phyloP scores from a whole-genome alignment of 2,329 filamentous ascomycete genomes.

The Diaporthe nobilis region DNA sequence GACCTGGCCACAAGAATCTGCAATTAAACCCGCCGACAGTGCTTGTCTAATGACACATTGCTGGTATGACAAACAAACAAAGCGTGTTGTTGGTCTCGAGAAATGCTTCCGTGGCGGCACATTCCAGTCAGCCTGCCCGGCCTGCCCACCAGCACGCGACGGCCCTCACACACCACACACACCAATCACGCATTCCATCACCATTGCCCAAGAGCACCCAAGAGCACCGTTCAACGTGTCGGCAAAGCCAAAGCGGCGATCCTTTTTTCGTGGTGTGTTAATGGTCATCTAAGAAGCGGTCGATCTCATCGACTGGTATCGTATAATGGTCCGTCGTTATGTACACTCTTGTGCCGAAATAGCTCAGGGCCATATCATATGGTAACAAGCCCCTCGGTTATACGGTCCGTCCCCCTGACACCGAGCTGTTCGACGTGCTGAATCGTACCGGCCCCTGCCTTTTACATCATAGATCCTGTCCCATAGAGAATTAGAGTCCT shows the following conservation, averaged over 20 bases:
- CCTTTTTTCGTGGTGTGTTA: slow-evolving; percentile 26
- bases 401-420: slow-evolving; percentile 16
- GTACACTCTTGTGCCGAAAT: slow-evolving; percentile 39
- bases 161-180: not conserved
- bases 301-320: slow-evolving; percentile 39
- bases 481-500: slow-evolving; percentile 37
- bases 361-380: slow-evolving; percentile 21
- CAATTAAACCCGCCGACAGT: slow-evolving; percentile 26
- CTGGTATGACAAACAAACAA: slow-evolving; percentile 28
- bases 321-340: slow-evolving; percentile 41
- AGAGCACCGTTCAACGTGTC: not conserved
- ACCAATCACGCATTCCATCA: slow-evolving; percentile 21
- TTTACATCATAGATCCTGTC: slow-evolving; percentile 36
- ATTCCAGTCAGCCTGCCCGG: slow-evolving; percentile 22
- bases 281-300: slow-evolving; percentile 31
- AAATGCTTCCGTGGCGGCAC: slow-evolving; percentile 21
- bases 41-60: slow-evolving; percentile 27
- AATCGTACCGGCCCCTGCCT: slow-evolving; percentile 28
- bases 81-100: slow-evolving; percentile 29
- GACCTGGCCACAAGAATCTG: slow-evolving; percentile 15
- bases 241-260: slow-evolving; percentile 8
- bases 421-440: slow-evolving; percentile 32
- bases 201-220: not conserved
- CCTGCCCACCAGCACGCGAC: not conserved
- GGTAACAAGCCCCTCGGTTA: slow-evolving; percentile 21